Conservation (phyloP, 1,139 yeast species). For the Hyphopichia burtonii region DNA sequence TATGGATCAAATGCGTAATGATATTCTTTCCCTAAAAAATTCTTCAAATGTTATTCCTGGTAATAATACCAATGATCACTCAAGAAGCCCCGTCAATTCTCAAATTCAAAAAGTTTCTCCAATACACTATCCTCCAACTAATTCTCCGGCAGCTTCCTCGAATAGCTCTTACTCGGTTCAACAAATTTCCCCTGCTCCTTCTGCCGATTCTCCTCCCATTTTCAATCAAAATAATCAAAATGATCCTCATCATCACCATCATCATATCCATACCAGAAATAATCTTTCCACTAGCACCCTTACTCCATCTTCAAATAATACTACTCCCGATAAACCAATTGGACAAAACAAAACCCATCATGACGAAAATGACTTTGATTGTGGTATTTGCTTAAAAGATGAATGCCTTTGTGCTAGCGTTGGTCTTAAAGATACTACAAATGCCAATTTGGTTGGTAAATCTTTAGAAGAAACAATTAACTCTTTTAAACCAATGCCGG, state of each 20-base stretch:
- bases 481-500: constrained; percentile 55
- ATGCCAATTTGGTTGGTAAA: constrained; percentile 8
- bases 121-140: constrained; percentile 7
- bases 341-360: constrained; percentile 3
- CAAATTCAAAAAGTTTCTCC: constrained; percentile 3
- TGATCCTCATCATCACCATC: neutral
- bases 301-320: constrained; percentile 18
- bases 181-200: constrained; percentile 57
- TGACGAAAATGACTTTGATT: constrained; percentile 33
- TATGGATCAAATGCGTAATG: constrained; percentile 35
- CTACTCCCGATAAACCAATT: constrained; percentile 12
- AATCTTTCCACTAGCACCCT: constrained; percentile 5
- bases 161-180: constrained; percentile 39
- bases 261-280: neutral
- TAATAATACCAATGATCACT: constrained; percentile 2
- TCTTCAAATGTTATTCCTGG: constrained; percentile 2
- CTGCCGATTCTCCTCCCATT: constrained; percentile 45
- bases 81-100: too few species aligned
- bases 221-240: constrained; percentile 5
- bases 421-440: constrained; percentile 44
- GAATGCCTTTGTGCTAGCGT: constrained; percentile 68
- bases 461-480: constrained; percentile 33
- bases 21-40: constrained; percentile 17
- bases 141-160: constrained; percentile 24
- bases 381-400: constrained; percentile 69